Evolutionary conservation across 345 rosid species (phyloP), one percentile per base, ranked within the genome.

Genomic region (Aethionema arabicum): DNA sequence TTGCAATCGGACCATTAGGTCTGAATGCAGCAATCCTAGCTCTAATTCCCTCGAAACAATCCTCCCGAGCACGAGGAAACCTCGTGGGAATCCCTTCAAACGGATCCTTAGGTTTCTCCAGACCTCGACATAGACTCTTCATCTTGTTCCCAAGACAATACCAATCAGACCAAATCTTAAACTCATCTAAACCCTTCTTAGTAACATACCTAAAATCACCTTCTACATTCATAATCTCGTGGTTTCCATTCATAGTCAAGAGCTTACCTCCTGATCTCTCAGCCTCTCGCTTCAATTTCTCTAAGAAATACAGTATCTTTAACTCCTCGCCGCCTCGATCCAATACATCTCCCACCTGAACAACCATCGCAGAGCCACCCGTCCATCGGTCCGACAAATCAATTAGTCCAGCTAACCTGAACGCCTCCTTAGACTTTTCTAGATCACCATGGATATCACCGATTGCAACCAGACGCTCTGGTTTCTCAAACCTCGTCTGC

Each of bases 391-490:
- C 95, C 4, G 66, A 58, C 12, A 47, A 75, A 75, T 90, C 96
- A 51, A 85, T 80, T 30, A 90, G 53, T 6, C 97, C 96, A 0
- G 96, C 91, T 48, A 93, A 73, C 40, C 72, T 68, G 45, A 93
- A 71, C 8, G 96, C 81, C 21, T 93, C 75, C 56, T 64, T 80
- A 12, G 90, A 76, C 77, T 90, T 93, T 3, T 77, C 76, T 21
- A 90, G 74, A 69, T 90, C 97, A 0, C 97, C 97, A 56, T 92
- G 99, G 44, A 93, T 83, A 69, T 90, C 99, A 4, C 97, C 96
- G 38, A 93, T 60, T 35, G 99, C 97, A 40, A 93, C 63, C 32
- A 93, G 79, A 37, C 96, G 93, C 51, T 74, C 71, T 0, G 89
- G 79, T 15, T 72, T 8, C 2, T 95, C 83, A 57, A 72, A 63